Percentiles rank a stretch among this genome's conserved stretches.
phyloP scores from a whole-genome alignment of 164 flowering plant genomes.

The Kalanchoe fedtschenkoi region DNA sequence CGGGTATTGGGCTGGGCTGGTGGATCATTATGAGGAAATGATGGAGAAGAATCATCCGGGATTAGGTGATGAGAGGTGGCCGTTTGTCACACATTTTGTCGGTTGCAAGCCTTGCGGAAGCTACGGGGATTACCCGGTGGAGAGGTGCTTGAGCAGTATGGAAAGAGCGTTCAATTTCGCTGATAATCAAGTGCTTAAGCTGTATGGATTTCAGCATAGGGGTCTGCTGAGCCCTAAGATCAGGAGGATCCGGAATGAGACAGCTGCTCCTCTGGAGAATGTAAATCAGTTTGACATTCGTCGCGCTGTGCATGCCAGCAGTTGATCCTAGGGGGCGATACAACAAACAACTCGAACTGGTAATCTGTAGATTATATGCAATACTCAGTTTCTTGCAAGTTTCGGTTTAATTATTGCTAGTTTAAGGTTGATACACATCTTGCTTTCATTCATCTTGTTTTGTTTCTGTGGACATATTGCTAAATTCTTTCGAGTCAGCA shows the following conservation, averaged over 20 bases:
- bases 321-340: constrained; percentile 15
- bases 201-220: constrained; percentile 78
- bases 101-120: constrained; percentile 97
- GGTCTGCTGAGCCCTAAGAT: constrained; percentile 77
- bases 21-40: constrained; percentile 84
- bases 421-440: constrained; percentile 13
- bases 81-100: constrained; percentile 91
- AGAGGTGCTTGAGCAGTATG: constrained; percentile 80
- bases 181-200: constrained; percentile 81
- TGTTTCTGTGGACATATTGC: constrained; percentile 15
- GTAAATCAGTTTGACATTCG: constrained; percentile 64
- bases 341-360: background rate
- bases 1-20: constrained; percentile 83
- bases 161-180: constrained; percentile 93
- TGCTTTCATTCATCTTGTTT: constrained; percentile 12
- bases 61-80: constrained; percentile 92
- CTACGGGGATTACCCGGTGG: constrained; percentile 81
- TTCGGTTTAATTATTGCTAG: constrained; percentile 17
- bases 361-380: constrained; percentile 23
- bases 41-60: constrained; percentile 85
- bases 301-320: constrained; percentile 21
- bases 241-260: constrained; percentile 72
- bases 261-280: constrained; percentile 48
- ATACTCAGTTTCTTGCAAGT: constrained; percentile 20
- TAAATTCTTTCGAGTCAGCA: too few species aligned